A percentile compares a stretch with the other conserved stretches of the same genome.
phyloP scores from a whole-genome alignment of 345 rosid species.

The Eucalyptus tenuipes region DNA sequence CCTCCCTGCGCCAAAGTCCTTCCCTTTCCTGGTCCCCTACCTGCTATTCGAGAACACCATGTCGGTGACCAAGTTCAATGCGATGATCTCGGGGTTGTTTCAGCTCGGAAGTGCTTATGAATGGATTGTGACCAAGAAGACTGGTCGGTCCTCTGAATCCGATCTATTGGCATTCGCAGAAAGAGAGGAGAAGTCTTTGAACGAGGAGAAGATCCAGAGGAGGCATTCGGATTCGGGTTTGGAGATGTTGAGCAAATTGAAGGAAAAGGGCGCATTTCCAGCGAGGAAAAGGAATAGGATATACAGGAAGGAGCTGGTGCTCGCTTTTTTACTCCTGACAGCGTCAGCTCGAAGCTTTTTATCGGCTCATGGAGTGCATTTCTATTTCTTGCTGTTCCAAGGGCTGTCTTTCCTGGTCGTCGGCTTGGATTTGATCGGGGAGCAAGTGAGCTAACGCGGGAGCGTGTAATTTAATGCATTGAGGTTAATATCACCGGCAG shows the following conservation, averaged over 20 bases:
- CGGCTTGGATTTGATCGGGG: slow-evolving; percentile 92
- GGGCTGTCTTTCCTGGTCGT: slow-evolving; percentile 73
- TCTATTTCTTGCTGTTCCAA: slow-evolving; percentile 85
- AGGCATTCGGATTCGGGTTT: slow-evolving; percentile 68
- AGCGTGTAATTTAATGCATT: neutral
- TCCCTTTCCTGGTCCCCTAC: slow-evolving; percentile 88
- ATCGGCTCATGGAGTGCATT: slow-evolving; percentile 85
- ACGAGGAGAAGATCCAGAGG: slow-evolving; percentile 45
- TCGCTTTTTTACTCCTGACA: slow-evolving; percentile 71
- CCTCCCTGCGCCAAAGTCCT: slow-evolving; percentile 69
- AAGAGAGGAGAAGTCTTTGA: slow-evolving; percentile 39
- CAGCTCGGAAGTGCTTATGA: slow-evolving; percentile 89
- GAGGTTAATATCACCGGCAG: neutral
- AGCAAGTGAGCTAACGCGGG: slow-evolving; percentile 45
- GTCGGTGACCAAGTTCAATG: slow-evolving; percentile 92
- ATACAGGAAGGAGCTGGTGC: slow-evolving; percentile 70
- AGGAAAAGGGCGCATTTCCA: slow-evolving; percentile 26
- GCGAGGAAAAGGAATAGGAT: slow-evolving; percentile 45
- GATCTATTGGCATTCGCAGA: slow-evolving; percentile 67
- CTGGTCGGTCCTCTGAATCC: slow-evolving; percentile 79
- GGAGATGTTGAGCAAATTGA: slow-evolving; percentile 46
- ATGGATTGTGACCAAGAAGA: slow-evolving; percentile 86
- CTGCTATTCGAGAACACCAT: slow-evolving; percentile 86
- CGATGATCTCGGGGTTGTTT: slow-evolving; percentile 85
- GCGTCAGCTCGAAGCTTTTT: slow-evolving; percentile 77